Evolutionary conservation across 768 basidiomycete species (phyloP).

Genomic region (Dentipellis sp.): DNA sequence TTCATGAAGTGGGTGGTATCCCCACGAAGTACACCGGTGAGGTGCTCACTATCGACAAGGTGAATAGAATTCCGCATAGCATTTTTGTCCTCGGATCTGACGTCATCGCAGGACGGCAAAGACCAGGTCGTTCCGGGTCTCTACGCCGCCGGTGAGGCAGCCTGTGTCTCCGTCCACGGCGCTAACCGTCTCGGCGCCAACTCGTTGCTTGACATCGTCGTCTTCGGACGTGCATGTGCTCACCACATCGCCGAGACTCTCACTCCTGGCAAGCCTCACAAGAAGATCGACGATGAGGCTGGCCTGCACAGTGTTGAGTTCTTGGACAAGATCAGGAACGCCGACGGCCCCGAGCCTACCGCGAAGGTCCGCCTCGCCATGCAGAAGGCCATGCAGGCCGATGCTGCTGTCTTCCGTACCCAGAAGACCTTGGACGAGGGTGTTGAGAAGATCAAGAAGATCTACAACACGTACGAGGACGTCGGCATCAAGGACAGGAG

Average conservation of each 20-base stretch:
- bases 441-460: slow-evolving; percentile 73
- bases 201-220: slow-evolving; percentile 97
- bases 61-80: slow-evolving; percentile 13
- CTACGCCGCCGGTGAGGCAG: slow-evolving; percentile 98
- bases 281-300: slow-evolving; percentile 76
- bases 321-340: slow-evolving; percentile 80
- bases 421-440: slow-evolving; percentile 88
- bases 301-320: slow-evolving; percentile 79
- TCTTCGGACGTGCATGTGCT: slow-evolving; percentile 98
- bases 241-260: slow-evolving; percentile 93
- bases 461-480: slow-evolving; percentile 84
- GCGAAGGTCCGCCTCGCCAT: slow-evolving; percentile 88
- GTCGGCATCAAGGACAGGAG: slow-evolving; percentile 97
- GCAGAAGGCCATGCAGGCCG: slow-evolving; percentile 99
- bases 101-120: slow-evolving; percentile 53
- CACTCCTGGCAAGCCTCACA: slow-evolving; percentile 86
- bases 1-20: slow-evolving; percentile 87
- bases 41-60: slow-evolving; percentile 77
- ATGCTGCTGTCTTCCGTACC: slow-evolving; percentile 97
- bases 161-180: slow-evolving; percentile 97
- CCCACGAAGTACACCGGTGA: slow-evolving; percentile 98
- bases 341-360: slow-evolving; percentile 77
- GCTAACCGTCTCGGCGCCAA: slow-evolving; percentile 99
- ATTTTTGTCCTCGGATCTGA: background rate
- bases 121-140: slow-evolving; percentile 93